Conservation (phyloP, 208 protist species). For the Wallacemonas rigidus region DNA sequence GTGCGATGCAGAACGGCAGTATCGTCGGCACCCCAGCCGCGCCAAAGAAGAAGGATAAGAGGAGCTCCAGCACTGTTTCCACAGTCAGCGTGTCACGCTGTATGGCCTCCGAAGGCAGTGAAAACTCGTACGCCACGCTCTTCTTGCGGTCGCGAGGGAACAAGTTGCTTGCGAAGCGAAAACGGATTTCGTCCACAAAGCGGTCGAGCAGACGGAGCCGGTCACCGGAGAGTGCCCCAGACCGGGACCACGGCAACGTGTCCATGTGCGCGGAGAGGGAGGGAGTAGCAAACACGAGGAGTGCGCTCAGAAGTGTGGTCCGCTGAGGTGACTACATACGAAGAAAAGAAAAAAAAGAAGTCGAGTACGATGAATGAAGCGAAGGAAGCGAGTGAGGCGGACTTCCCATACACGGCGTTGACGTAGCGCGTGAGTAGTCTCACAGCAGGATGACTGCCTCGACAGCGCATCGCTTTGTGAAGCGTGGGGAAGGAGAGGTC, state of each 20-base stretch:
- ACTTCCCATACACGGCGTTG: too few relatives aligned
- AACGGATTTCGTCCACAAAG: slow-evolving; percentile 30
- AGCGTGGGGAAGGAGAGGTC: too few relatives aligned
- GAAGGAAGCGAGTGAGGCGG: too few relatives aligned
- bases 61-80: slow-evolving; percentile 24
- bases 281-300: too few relatives aligned
- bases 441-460: too few relatives aligned
- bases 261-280: slow-evolving; percentile 1
- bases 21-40: slow-evolving; percentile 23
- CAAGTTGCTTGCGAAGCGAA: slow-evolving; percentile 4
- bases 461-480: too few relatives aligned
- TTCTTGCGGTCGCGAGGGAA: background rate
- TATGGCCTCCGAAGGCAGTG: background rate
- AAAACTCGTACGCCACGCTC: background rate
- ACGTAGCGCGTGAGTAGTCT: too few relatives aligned
- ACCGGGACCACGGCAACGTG: slow-evolving; percentile 11
- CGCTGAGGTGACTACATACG: too few relatives aligned
- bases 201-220: slow-evolving; percentile 21
- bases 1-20: slow-evolving; percentile 58
- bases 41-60: slow-evolving; percentile 10
- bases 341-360: too few relatives aligned
- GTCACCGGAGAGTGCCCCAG: background rate
- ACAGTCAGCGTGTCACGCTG: slow-evolving; percentile 23
- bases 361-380: too few relatives aligned
- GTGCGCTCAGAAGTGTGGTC: too few relatives aligned